Conservation (phyloP, 495 filamentous ascomycete species). For the Chaetomium fimeti region DNA sequence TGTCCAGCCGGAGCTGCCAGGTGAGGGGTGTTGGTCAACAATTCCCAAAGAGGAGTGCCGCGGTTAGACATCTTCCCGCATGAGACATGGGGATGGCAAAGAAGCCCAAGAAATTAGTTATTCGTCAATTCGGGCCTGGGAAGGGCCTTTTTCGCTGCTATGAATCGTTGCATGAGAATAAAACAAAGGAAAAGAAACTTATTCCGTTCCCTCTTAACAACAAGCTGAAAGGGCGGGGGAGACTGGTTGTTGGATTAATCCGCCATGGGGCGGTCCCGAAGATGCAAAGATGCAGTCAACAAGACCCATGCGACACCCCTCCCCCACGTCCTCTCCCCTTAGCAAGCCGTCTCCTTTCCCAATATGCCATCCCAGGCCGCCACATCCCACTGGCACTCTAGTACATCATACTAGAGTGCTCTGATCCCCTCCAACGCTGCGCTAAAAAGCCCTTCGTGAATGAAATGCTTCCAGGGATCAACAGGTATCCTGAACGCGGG, state of each 20-base stretch:
- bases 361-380: constrained; percentile 9
- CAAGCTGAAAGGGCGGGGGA: background rate
- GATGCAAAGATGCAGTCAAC: background rate
- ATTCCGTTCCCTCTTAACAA: background rate
- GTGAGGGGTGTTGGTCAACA: background rate
- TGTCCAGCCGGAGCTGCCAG: no score
- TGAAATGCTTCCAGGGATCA: constrained; percentile 20
- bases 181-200: constrained; percentile 10
- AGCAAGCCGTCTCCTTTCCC: background rate
- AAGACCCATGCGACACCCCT: background rate
- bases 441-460: constrained; percentile 18
- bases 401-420: constrained; percentile 11
- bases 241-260: background rate
- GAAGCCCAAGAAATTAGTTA: background rate
- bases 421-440: constrained; percentile 15
- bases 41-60: background rate
- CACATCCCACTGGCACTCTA: background rate
- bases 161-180: constrained; percentile 15
- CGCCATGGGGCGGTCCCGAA: background rate
- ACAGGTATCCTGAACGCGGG: constrained; percentile 34
- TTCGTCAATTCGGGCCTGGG: constrained; percentile 1
- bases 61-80: background rate
- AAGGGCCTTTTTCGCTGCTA: constrained; percentile 15
- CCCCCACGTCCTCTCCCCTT: background rate
- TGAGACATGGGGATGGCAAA: background rate